Percentiles rank a stretch among this genome's conserved stretches.
Evolutionary conservation across 2,329 filamentous ascomycete species (phyloP).

Genomic region (Sporothrix brasiliensis): DNA sequence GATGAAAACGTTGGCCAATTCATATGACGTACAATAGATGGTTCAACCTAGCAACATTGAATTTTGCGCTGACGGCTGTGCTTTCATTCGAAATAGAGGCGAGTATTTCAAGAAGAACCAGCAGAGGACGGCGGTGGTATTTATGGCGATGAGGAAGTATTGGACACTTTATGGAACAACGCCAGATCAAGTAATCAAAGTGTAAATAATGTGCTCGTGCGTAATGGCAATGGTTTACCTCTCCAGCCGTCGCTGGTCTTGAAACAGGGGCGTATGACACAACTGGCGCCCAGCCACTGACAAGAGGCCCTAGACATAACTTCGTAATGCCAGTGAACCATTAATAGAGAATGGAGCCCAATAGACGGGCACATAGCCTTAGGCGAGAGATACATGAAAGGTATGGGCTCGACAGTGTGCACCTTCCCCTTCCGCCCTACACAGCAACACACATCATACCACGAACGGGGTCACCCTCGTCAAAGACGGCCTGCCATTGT

Average conservation of each 20-base stretch:
- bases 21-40: slow-evolving; percentile 40
- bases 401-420: no score
- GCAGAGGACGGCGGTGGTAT: slow-evolving; percentile 39
- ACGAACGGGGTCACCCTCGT: not conserved
- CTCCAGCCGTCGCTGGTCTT: slow-evolving; percentile 40
- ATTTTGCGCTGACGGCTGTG: slow-evolving; percentile 38
- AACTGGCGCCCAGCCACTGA: slow-evolving; percentile 39
- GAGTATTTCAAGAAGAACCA: slow-evolving; percentile 44
- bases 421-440: not conserved
- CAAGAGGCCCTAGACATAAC: slow-evolving; percentile 42
- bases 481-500: not conserved
- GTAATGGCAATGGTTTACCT: slow-evolving; percentile 26
- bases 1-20: not conserved
- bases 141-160: slow-evolving; percentile 41
- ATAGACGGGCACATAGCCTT: slow-evolving; percentile 25
- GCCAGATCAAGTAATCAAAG: not conserved
- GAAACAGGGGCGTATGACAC: slow-evolving; percentile 40
- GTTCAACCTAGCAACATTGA: slow-evolving; percentile 42
- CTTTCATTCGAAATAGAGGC: slow-evolving; percentile 42
- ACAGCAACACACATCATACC: not conserved
- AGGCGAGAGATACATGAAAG: slow-evolving; percentile 44
- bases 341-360: no score
- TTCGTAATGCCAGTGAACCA: slow-evolving; percentile 32
- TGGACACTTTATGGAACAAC: slow-evolving; percentile 30
- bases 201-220: not conserved